Conservation (phyloP, 2,329 filamentous ascomycete species). For the Scytalidium sp. region DNA sequence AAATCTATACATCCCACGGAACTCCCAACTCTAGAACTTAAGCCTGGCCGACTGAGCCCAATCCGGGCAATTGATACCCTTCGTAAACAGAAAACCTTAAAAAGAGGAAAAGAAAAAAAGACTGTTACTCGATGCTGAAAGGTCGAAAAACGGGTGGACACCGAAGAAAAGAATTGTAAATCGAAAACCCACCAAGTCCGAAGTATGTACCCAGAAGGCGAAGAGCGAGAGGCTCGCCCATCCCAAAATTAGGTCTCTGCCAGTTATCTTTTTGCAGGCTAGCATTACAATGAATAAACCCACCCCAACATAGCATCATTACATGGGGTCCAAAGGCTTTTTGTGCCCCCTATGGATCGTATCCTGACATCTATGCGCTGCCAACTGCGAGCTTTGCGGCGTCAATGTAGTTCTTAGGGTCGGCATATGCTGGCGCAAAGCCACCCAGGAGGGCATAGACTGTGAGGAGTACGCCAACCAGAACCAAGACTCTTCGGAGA, state of each 20-base stretch:
- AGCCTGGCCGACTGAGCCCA: background rate
- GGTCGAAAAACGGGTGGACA: background rate
- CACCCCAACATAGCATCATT: slow-evolving; percentile 38
- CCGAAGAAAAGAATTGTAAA: background rate
- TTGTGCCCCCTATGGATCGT: background rate
- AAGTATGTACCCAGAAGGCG: background rate
- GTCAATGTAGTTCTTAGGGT: slow-evolving; percentile 36
- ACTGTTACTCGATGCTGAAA: background rate
- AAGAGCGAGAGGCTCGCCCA: background rate
- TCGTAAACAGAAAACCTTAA: background rate
- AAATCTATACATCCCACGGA: background rate
- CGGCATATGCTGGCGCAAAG: slow-evolving; percentile 58
- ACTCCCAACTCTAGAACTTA: background rate
- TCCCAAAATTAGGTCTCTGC: background rate
- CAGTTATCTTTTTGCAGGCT: slow-evolving; percentile 22
- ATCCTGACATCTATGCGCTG: slow-evolving; percentile 1
- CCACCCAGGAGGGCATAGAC: slow-evolving; percentile 70
- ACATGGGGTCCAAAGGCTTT: background rate
- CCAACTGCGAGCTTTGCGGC: slow-evolving; percentile 23
- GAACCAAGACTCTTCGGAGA: slow-evolving; percentile 73
- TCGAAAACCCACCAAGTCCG: background rate
- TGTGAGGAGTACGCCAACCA: slow-evolving; percentile 58
- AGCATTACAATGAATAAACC: slow-evolving; percentile 35
- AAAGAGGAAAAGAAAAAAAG: background rate
- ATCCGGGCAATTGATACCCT: background rate